Conservation (phyloP, 257 asterid species). For the Eucommia ulmoides region DNA sequence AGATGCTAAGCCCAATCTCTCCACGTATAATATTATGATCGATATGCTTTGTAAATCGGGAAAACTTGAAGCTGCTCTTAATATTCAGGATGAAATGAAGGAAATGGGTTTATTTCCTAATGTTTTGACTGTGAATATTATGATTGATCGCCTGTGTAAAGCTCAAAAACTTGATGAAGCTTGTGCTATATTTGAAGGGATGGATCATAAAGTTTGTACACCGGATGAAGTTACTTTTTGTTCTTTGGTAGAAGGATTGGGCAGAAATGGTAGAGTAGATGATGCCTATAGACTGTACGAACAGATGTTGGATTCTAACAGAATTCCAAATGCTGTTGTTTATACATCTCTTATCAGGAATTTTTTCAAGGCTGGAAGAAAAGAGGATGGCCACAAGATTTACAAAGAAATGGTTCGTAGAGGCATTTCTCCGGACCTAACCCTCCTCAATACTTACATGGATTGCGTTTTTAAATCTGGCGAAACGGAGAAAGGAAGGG, state of each 20-base stretch:
- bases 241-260: conserved; percentile 85
- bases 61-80: conserved; percentile 46
- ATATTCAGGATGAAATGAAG: conserved; percentile 60
- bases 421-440: conserved; percentile 53
- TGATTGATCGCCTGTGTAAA: conserved; percentile 89
- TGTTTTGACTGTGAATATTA: conserved; percentile 64
- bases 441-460: conserved; percentile 80
- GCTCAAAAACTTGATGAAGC: conserved; percentile 80
- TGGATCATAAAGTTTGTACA: conserved; percentile 57
- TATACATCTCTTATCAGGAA: conserved; percentile 79
- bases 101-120: conserved; percentile 57
- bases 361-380: conserved; percentile 72
- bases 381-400: conserved; percentile 81
- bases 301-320: conserved; percentile 59
- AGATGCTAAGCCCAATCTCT: conserved; percentile 79
- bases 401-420: conserved; percentile 74
- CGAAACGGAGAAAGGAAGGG: conserved; percentile 68
- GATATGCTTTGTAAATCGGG: conserved; percentile 84
- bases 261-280: conserved; percentile 78
- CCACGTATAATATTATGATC: conserved; percentile 67
- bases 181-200: conserved; percentile 42
- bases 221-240: conserved; percentile 73
- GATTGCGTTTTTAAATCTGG: conserved; percentile 84
- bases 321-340: conserved; percentile 51
- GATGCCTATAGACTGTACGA: conserved; percentile 83